A percentile compares a stretch with the other conserved stretches of the same genome.
Conservation (phyloP, 139 green algal genomes). For the Volvox reticuliferus region DNA sequence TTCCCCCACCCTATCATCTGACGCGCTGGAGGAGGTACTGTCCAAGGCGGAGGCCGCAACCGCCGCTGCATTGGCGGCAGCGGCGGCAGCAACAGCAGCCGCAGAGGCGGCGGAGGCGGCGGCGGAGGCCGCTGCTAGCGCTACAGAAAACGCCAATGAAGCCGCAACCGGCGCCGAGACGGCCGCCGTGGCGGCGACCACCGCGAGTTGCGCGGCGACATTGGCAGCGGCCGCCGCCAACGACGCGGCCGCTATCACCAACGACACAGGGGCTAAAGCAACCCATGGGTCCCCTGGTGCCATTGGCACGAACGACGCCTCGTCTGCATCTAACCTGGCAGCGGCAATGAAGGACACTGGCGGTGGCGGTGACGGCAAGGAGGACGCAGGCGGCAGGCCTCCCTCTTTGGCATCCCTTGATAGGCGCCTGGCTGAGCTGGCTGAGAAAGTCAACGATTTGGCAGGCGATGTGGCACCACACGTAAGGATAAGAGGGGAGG, state of each 20-base stretch:
- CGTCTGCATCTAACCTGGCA: no score
- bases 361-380: not conserved
- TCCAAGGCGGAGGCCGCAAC: not conserved
- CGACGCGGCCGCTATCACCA: not conserved
- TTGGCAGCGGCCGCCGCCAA: not conserved
- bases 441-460: not conserved
- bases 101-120: slow-evolving; percentile 2
- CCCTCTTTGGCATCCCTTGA: not conserved
- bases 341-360: not conserved
- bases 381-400: not conserved
- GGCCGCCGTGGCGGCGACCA: not conserved
- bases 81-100: not conserved
- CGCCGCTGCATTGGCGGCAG: not conserved
- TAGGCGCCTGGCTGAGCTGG: not conserved
- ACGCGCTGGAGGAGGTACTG: no score
- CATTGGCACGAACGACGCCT: no score
- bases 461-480: not conserved
- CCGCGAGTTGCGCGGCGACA: not conserved
- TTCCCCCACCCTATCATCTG: no score
- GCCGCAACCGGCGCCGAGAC: not conserved
- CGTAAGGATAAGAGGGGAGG: no score
- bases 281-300: not conserved
- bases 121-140: not conserved
- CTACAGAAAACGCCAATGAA: not conserved
- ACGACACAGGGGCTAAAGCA: not conserved